Percentiles rank a stretch among this genome's conserved stretches.
Evolutionary conservation across 352 stramenopile genomes (phyloP).

Genomic region (Globisporangium megalacanthum): DNA sequence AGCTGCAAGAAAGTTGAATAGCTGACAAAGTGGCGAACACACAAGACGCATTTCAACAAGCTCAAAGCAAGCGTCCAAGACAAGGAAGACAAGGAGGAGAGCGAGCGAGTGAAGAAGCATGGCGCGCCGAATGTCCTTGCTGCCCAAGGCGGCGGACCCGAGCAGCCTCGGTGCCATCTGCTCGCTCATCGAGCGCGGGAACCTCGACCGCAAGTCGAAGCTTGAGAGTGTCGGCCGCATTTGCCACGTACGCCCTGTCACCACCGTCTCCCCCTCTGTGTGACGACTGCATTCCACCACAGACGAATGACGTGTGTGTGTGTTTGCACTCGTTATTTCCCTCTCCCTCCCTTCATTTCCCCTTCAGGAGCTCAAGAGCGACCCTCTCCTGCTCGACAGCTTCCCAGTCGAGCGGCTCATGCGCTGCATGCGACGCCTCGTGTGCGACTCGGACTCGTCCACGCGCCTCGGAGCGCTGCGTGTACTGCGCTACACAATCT

Average conservation of each 20-base stretch:
- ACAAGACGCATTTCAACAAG: not conserved
- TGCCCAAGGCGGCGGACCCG: conserved; percentile 12
- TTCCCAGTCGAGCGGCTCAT: conserved; percentile 81
- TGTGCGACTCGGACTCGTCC: conserved; percentile 75
- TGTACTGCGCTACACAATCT: conserved; percentile 82
- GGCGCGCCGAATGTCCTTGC: conserved; percentile 14
- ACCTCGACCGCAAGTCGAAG: conserved; percentile 83
- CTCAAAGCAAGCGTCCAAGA: not conserved
- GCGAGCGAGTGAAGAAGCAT: not conserved
- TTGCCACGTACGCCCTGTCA: conserved; percentile 49
- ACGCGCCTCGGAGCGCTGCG: conserved; percentile 68
- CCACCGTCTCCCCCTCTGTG: no score
- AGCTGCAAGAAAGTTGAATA: not conserved
- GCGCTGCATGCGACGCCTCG: conserved; percentile 68
- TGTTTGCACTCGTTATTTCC: not conserved
- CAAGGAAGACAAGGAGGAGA: not conserved
- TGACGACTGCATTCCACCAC: no score
- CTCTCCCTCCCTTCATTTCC: not conserved
- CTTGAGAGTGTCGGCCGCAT: conserved; percentile 80
- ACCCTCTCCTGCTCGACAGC: conserved; percentile 74
- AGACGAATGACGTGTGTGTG: no score
- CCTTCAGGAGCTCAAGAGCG: conserved; percentile 74
- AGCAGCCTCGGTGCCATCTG: conserved; percentile 74
- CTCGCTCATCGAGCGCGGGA: conserved; percentile 76
- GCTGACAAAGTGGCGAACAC: not conserved